phyloP scores from a whole-genome alignment of 2,329 filamentous ascomycete genomes.

The Dactylellina parvicollis region DNA sequence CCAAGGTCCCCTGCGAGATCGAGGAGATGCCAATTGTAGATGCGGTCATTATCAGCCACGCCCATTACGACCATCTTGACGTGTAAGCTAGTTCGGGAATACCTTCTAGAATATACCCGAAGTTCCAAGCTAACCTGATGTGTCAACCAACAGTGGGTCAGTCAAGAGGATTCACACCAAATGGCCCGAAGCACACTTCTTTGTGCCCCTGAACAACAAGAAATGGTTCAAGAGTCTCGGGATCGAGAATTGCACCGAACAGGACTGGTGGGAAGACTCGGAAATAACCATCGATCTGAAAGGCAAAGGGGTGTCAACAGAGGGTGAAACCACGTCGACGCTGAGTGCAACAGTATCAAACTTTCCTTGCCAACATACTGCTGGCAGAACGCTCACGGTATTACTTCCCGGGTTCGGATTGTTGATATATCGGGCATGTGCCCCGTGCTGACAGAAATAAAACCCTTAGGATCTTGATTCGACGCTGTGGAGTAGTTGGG shows the following conservation, averaged over 20 bases:
- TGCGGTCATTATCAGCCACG: conserved; percentile 83
- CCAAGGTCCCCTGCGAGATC: conserved; percentile 78
- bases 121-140: conserved; percentile 66
- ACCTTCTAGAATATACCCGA: neutral
- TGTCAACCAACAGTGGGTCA: conserved; percentile 55
- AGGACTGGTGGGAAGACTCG: conserved; percentile 89
- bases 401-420: conserved; percentile 25
- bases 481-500: conserved; percentile 91
- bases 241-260: conserved; percentile 80
- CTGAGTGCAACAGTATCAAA: conserved; percentile 80
- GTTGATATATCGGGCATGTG: conserved; percentile 24
- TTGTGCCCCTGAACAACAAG: conserved; percentile 84
- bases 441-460: conserved; percentile 62
- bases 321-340: conserved; percentile 53
- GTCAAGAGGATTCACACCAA: conserved; percentile 68
- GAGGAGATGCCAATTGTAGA: conserved; percentile 80
- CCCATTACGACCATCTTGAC: conserved; percentile 92
- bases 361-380: conserved; percentile 83
- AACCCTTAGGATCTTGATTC: conserved; percentile 69
- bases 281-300: conserved; percentile 52
- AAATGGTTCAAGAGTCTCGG: conserved; percentile 77
- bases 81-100: conserved; percentile 64
- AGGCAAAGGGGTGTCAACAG: conserved; percentile 52
- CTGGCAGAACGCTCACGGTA: conserved; percentile 60
- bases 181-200: conserved; percentile 80